Percentiles rank a stretch among this genome's conserved stretches.
Conservation (phyloP, 1,139 yeast genomes). For the Kurtzmaniella quercitrusa region DNA sequence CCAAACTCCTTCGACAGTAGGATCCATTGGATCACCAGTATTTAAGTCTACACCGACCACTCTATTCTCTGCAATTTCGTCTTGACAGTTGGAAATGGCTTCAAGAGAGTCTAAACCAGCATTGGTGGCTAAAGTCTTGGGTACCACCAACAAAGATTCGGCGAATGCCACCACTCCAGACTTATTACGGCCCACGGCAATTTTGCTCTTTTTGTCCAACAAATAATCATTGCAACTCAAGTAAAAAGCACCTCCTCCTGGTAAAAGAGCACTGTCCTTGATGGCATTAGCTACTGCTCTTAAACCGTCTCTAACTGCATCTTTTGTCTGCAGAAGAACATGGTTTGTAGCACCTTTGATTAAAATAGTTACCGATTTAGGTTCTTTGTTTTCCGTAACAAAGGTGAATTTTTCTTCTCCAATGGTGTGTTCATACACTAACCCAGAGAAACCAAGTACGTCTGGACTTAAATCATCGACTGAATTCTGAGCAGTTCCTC, state of each 20-base stretch:
- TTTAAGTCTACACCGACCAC: conserved; percentile 86
- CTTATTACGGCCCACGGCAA: conserved; percentile 80
- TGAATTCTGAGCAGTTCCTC: conserved; percentile 97
- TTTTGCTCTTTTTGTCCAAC: conserved; percentile 42
- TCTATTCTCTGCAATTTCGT: conserved; percentile 78
- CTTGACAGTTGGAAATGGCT: conserved; percentile 84
- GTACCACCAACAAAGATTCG: conserved; percentile 84
- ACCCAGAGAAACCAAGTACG: conserved; percentile 86
- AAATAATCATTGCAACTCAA: conserved; percentile 75
- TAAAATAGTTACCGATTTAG: conserved; percentile 85
- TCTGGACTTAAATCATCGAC: conserved; percentile 89
- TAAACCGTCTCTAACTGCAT: conserved; percentile 95
- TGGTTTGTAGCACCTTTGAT: conserved; percentile 93
- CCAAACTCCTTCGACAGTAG: conserved; percentile 92
- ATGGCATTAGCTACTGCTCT: conserved; percentile 92
- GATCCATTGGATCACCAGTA: conserved; percentile 95
- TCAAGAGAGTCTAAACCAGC: conserved; percentile 94
- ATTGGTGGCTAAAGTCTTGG: conserved; percentile 87
- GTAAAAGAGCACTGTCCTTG: conserved; percentile 79
- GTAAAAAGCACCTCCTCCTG: conserved; percentile 97
- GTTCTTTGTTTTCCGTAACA: conserved; percentile 87
- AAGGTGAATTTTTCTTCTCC: conserved; percentile 98
- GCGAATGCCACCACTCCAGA: conserved; percentile 92
- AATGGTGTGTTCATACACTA: conserved; percentile 85
- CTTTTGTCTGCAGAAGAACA: conserved; percentile 86